Conservation (phyloP, 805 yeast species). For the Candida verbasci region DNA sequence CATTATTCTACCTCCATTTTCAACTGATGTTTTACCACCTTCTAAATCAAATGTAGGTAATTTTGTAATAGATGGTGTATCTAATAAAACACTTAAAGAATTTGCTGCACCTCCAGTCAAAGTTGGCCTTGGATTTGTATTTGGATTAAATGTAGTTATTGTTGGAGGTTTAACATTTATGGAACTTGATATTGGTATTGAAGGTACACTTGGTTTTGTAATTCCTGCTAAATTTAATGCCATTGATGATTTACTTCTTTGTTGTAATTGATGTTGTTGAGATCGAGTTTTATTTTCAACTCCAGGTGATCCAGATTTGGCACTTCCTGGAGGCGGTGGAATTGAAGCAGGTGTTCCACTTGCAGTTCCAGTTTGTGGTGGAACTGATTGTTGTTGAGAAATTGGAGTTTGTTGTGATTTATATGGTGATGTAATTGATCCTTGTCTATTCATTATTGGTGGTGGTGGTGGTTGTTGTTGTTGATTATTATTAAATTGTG, state of each 20-base stretch:
- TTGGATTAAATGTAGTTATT: slow-evolving; percentile 61
- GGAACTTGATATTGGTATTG: slow-evolving; percentile 67
- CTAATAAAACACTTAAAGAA: slow-evolving; percentile 56
- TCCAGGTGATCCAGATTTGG: slow-evolving; percentile 1
- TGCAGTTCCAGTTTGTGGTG: slow-evolving; percentile 5
- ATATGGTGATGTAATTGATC: slow-evolving; percentile 1
- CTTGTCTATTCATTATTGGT: slow-evolving; percentile 5
- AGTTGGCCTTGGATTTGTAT: slow-evolving; percentile 61
- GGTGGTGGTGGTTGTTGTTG: slow-evolving; percentile 6
- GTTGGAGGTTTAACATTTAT: slow-evolving; percentile 62
- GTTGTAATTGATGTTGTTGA: slow-evolving; percentile 7
- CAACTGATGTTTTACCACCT: slow-evolving; percentile 27
- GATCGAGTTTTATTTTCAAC: slow-evolving; percentile 5
- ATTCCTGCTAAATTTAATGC: slow-evolving; percentile 32
- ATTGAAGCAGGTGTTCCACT: slow-evolving; percentile 6
- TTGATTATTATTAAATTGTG: slow-evolving; percentile 5
- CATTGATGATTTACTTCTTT: slow-evolving; percentile 10
- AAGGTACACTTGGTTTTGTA: slow-evolving; percentile 54
- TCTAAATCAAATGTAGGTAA: slow-evolving; percentile 76
- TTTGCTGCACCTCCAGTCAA: slow-evolving; percentile 80
- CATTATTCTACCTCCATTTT: slow-evolving; percentile 65
- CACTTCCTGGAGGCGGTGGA: slow-evolving; percentile 10
- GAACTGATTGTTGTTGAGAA: slow-evolving; percentile 3
- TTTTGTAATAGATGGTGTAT: slow-evolving; percentile 69
- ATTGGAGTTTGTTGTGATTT: neutral